Percentiles rank a stretch among this genome's conserved stretches.
phyloP scores from a whole-genome alignment of 441 rosid genomes.

The Euphorbia schlechtendalii region DNA sequence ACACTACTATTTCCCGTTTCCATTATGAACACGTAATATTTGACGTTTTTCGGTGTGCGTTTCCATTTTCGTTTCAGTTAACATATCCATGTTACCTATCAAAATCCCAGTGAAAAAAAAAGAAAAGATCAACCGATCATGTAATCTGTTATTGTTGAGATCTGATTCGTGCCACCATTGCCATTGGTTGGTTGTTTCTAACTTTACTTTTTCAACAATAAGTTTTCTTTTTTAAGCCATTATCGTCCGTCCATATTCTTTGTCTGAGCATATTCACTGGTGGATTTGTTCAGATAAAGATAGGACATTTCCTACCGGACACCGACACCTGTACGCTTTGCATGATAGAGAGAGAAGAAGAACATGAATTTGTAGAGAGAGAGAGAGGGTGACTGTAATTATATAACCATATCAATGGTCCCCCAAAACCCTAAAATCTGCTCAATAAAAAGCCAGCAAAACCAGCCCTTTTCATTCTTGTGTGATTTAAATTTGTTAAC shows the following conservation, averaged over 20 bases:
- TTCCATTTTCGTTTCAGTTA: no score
- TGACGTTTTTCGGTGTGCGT: no score
- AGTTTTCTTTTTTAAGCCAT: background rate
- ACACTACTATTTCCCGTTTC: no score
- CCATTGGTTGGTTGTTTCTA: no score
- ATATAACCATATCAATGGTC: background rate
- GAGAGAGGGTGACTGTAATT: background rate
- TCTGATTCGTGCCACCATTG: background rate
- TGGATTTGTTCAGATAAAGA: conserved; percentile 22
- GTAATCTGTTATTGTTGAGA: no score
- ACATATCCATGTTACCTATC: no score
- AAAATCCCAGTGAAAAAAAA: no score
- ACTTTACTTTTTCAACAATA: background rate
- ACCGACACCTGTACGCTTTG: conserved; percentile 52
- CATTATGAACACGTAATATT: no score
- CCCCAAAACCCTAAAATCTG: conserved; percentile 18
- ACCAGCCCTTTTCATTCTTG: no score
- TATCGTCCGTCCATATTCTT: background rate
- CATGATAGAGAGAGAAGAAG: conserved; percentile 41
- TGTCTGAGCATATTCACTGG: conserved; percentile 17
- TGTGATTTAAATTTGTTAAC: background rate
- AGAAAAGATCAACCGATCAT: no score
- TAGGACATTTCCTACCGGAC: conserved; percentile 25
- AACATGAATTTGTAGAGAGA: conserved; percentile 14
- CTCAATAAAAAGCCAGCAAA: background rate